Evolutionary conservation across 1,284 basidiomycete species (phyloP).

Genomic region (Heliocybe sulcata): DNA sequence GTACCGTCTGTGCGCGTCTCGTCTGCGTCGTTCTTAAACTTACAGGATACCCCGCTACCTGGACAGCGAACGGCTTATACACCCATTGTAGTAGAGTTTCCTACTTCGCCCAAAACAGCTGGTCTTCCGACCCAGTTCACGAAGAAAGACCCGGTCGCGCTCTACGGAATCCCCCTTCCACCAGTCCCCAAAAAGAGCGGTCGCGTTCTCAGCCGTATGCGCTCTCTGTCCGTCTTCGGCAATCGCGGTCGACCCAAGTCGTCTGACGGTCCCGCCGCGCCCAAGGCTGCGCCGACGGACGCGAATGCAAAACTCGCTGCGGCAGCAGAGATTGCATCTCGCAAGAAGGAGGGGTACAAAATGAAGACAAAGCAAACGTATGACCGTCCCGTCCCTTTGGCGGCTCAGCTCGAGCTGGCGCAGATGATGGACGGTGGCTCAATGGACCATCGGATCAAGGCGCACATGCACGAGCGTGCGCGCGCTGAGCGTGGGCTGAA

Average conservation of each 20-base stretch:
- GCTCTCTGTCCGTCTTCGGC: conserved; percentile 37
- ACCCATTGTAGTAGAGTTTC: not conserved
- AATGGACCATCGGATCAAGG: conserved; percentile 46
- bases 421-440: conserved; percentile 61
- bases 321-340: conserved; percentile 28
- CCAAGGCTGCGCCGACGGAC: conserved; percentile 9
- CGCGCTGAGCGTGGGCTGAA: conserved; percentile 25
- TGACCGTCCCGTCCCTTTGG: conserved; percentile 41
- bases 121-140: not conserved
- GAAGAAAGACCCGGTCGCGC: not conserved
- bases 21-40: conserved; percentile 36
- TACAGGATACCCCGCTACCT: conserved; percentile 32
- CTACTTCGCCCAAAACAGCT: not conserved
- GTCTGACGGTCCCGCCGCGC: conserved; percentile 13
- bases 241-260: conserved; percentile 25
- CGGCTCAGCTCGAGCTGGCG: conserved; percentile 56
- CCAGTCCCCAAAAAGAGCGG: not conserved
- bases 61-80: conserved; percentile 22
- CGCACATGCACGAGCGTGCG: conserved; percentile 48
- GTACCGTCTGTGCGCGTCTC: conserved; percentile 17
- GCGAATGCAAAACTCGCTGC: conserved; percentile 13
- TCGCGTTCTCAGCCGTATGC: not conserved
- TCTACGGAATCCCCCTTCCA: not conserved
- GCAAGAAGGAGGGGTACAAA: conserved; percentile 38
- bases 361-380: conserved; percentile 9